Conservation (phyloP, 768 basidiomycete species). For the Termitomyces sp. region DNA sequence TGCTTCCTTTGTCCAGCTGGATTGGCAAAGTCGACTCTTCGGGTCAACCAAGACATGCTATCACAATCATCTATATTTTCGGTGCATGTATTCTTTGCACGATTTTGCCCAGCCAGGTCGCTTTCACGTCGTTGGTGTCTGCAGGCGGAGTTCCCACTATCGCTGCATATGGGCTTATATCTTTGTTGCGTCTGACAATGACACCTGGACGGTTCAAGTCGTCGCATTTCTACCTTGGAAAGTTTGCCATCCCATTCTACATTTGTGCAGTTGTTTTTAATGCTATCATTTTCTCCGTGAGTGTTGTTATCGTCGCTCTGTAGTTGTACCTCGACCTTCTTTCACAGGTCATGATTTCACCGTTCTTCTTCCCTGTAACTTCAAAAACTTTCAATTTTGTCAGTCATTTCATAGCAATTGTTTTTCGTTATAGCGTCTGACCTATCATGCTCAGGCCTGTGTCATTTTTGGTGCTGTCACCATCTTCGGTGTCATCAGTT, state of each 20-base stretch:
- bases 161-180: conserved; percentile 82
- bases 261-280: conserved; percentile 66
- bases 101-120: conserved; percentile 85
- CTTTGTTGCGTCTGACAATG: conserved; percentile 66
- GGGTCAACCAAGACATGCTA: conserved; percentile 79
- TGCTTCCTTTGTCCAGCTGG: conserved; percentile 80
- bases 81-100: conserved; percentile 74
- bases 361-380: conserved; percentile 81
- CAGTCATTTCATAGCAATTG: conserved; percentile 21
- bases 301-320: conserved; percentile 19
- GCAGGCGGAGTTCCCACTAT: conserved; percentile 85
- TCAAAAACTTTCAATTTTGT: conserved; percentile 83
- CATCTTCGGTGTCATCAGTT: conserved; percentile 68
- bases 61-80: conserved; percentile 83
- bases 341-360: conserved; percentile 71
- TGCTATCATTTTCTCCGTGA: conserved; percentile 62
- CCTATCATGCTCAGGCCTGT: conserved; percentile 38
- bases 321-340: neutral
- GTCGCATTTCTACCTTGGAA: conserved; percentile 71
- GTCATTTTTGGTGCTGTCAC: conserved; percentile 80
- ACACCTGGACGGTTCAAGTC: conserved; percentile 71
- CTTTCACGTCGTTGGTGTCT: conserved; percentile 86
- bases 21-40: conserved; percentile 65
- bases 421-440: neutral
- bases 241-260: conserved; percentile 64